These are phyloP conservation scores for Zostera marina DNA, from an alignment of 116 monocot genomes.

Conservation along the genomic window DNA sequence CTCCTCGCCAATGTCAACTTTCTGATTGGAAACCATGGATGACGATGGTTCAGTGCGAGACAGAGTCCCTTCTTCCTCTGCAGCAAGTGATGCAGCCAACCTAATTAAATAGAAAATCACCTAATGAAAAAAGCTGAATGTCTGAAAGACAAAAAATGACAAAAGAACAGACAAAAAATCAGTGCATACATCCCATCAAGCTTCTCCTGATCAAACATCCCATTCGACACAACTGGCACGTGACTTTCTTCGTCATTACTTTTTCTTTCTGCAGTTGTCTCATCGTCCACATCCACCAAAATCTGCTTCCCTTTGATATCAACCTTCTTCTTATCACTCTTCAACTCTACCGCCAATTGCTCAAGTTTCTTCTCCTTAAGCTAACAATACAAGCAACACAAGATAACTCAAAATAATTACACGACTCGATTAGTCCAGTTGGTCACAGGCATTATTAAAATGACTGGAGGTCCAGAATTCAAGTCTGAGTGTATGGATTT, in stretches of 20 bases:
- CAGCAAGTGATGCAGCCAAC: constrained; percentile 90
- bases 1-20: constrained; percentile 49
- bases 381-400: constrained; percentile 15
- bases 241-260: background rate
- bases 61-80: constrained; percentile 52
- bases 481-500: too few relatives aligned
- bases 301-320: constrained; percentile 43
- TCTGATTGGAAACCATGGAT: constrained; percentile 9
- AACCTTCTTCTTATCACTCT: constrained; percentile 15
- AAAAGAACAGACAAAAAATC: background rate
- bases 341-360: constrained; percentile 67
- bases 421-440: background rate
- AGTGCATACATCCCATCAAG: constrained; percentile 60
- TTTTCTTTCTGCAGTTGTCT: background rate
- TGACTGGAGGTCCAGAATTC: too few relatives aligned
- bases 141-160: background rate
- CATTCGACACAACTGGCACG: background rate
- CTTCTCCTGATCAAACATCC: constrained; percentile 20
- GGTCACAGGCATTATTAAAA: too few relatives aligned
- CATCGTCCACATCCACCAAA: constrained; percentile 4
- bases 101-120: constrained; percentile 15
- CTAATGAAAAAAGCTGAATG: constrained; percentile 2
- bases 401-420: background rate
- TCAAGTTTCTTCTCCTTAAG: constrained; percentile 76
- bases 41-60: constrained; percentile 8